phyloP scores from a whole-genome alignment of 1,139 yeast species.

The Blastobotrys serpentis region DNA sequence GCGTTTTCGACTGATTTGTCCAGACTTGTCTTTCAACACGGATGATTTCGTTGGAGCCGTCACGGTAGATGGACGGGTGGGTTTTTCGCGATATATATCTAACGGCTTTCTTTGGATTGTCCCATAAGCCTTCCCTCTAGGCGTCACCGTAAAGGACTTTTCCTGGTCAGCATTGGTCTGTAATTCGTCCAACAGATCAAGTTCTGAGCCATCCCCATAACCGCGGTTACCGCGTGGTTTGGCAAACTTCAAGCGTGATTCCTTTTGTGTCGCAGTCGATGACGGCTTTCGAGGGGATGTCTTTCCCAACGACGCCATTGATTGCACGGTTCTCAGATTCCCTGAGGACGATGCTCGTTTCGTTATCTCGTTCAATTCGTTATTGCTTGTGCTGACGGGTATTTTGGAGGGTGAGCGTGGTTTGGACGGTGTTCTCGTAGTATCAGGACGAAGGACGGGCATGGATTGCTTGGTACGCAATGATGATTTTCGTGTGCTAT shows the following conservation, averaged over 20 bases:
- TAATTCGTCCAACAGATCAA: slow-evolving; percentile 37
- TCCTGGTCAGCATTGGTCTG: slow-evolving; percentile 29
- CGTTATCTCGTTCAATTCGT: slow-evolving; percentile 5
- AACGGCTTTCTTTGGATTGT: slow-evolving; percentile 16
- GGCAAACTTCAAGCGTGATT: slow-evolving; percentile 23
- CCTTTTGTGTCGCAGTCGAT: slow-evolving; percentile 14
- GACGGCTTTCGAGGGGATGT: slow-evolving; percentile 14
- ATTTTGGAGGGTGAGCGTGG: slow-evolving; percentile 12
- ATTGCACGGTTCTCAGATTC: slow-evolving; percentile 27
- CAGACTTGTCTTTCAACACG: slow-evolving; percentile 6
- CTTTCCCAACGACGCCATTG: slow-evolving; percentile 22
- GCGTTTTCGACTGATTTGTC: slow-evolving; percentile 6
- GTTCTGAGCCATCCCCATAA: slow-evolving; percentile 38
- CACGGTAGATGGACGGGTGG: slow-evolving; percentile 11
- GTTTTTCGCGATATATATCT: slow-evolving; percentile 23
- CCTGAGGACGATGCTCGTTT: slow-evolving; percentile 12
- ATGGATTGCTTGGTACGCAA: slow-evolving; percentile 12
- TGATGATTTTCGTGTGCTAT: not conserved
- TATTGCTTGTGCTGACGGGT: slow-evolving; percentile 2
- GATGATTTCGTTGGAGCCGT: slow-evolving; percentile 6
- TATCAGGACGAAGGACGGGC: slow-evolving; percentile 10
- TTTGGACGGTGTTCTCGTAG: not conserved
- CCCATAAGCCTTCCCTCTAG: slow-evolving; percentile 16
- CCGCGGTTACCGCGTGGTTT: slow-evolving; percentile 14
- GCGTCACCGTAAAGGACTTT: slow-evolving; percentile 23